These are phyloP conservation scores for Petunia hybrid DNA, from an alignment of 305 asterid genomes.

Conservation along the genomic window DNA sequence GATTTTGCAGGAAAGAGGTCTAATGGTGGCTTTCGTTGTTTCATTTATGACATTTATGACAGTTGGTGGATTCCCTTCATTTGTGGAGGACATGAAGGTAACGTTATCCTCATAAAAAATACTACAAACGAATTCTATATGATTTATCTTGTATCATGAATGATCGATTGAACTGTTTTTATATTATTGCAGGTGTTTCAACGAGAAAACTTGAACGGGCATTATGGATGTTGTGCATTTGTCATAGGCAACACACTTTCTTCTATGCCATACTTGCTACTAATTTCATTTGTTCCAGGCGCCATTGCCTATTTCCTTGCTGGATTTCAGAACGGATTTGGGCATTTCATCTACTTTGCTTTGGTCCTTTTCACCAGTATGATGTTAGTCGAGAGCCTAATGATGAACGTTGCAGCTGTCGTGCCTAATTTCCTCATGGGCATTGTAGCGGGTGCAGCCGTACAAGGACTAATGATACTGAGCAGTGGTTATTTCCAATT, in stretches of 20 bases:
- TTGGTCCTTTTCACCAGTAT: slow-evolving; percentile 37
- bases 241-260: slow-evolving; percentile 42
- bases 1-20: slow-evolving; percentile 41
- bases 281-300: slow-evolving; percentile 42
- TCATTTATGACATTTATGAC: slow-evolving; percentile 50
- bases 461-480: slow-evolving; percentile 43
- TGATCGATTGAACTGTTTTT: background rate
- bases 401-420: slow-evolving; percentile 45
- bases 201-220: slow-evolving; percentile 45
- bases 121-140: background rate
- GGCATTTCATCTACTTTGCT: slow-evolving; percentile 36
- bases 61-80: slow-evolving; percentile 48
- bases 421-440: slow-evolving; percentile 48
- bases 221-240: slow-evolving; percentile 41
- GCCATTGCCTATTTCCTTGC: slow-evolving; percentile 42
- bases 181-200: slow-evolving; percentile 38
- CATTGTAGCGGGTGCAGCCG: slow-evolving; percentile 41
- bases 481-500: slow-evolving; percentile 46
- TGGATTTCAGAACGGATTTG: slow-evolving; percentile 37
- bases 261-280: slow-evolving; percentile 38
- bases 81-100: slow-evolving; percentile 51
- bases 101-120: background rate
- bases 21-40: slow-evolving; percentile 43
- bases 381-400: slow-evolving; percentile 45
- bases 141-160: background rate